phyloP scores from a whole-genome alignment of 2,329 filamentous ascomycete species.

The Apiospora rasikravindrae region DNA sequence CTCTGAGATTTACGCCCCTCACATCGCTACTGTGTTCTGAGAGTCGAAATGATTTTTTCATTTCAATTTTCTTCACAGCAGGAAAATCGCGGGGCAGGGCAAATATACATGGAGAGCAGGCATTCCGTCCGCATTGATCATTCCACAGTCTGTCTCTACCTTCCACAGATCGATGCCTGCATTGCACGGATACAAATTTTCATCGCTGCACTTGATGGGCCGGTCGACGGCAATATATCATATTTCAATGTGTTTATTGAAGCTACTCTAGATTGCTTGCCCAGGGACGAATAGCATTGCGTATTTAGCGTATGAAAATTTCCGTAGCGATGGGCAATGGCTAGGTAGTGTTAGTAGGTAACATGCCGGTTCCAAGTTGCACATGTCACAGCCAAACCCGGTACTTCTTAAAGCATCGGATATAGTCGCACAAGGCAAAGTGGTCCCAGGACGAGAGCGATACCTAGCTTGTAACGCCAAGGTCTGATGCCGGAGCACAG shows the following conservation, averaged over 20 bases:
- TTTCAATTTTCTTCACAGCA: not conserved
- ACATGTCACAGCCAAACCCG: not conserved
- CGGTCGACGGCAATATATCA: not conserved
- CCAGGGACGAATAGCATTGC: not conserved
- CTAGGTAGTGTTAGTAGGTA: not conserved
- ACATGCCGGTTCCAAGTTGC: not conserved
- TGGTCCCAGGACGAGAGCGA: not conserved
- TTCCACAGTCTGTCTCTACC: not conserved
- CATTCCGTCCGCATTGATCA: not conserved
- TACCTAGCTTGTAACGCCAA: not conserved
- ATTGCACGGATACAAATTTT: not conserved
- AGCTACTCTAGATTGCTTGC: not conserved
- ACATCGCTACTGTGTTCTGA: not conserved
- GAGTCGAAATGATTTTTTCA: not conserved
- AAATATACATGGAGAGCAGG: not conserved
- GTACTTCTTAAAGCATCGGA: not conserved
- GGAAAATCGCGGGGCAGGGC: not conserved
- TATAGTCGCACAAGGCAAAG: constrained; percentile 10
- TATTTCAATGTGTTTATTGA: not conserved
- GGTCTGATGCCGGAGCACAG: not conserved
- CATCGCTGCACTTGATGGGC: not conserved
- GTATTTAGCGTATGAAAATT: not conserved
- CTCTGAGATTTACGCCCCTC: not conserved
- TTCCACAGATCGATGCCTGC: not conserved
- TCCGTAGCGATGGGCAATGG: not conserved